phyloP scores from a whole-genome alignment of 129 eudicot genomes.

The Logfia minima region DNA sequence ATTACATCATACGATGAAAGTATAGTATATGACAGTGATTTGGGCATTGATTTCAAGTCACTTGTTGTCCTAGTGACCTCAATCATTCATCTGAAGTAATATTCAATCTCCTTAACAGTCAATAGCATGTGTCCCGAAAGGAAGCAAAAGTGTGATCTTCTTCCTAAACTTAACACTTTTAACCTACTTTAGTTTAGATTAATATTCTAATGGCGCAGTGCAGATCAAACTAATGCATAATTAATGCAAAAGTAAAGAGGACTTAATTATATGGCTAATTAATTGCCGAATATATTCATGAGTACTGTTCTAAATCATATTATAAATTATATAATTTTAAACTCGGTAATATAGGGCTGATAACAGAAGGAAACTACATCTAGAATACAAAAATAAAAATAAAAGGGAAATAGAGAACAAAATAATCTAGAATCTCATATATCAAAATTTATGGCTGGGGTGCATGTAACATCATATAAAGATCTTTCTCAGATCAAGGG shows the following conservation, averaged over 20 bases:
- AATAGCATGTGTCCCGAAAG: not conserved
- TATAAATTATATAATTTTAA: no score
- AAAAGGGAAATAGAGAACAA: not conserved
- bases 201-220: not conserved
- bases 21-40: not conserved
- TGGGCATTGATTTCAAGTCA: not conserved
- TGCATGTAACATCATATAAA: constrained; percentile 3
- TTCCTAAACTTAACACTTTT: not conserved
- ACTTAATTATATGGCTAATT: not conserved
- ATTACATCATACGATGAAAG: no score
- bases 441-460: constrained; percentile 15
- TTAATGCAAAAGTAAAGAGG: not conserved
- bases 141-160: not conserved
- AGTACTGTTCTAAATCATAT: not conserved
- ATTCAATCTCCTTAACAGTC: not conserved
- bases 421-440: not conserved
- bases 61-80: not conserved
- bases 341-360: not conserved
- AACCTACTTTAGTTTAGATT: no score
- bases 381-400: not conserved
- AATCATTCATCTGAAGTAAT: not conserved
- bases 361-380: not conserved
- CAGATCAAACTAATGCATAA: not conserved
- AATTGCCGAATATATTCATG: not conserved
- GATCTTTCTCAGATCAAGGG: constrained; percentile 28